These are phyloP conservation scores for Hondaea fermentalgiana DNA, from an alignment of 108 stramenopile genomes.

Conservation along the genomic window DNA sequence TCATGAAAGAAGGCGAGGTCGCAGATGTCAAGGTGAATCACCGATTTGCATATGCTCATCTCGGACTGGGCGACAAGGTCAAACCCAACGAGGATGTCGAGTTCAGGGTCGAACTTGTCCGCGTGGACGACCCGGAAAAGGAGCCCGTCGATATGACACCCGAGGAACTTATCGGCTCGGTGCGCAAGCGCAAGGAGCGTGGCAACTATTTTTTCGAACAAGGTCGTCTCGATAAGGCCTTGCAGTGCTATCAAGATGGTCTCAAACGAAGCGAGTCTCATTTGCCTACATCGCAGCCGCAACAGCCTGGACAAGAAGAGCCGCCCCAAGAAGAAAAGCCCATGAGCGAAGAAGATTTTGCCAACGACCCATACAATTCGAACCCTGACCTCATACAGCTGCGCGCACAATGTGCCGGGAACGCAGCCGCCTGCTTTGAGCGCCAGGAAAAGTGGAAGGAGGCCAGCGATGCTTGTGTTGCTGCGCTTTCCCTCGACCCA, in stretches of 20 bases:
- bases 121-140: neutral
- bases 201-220: neutral
- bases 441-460: neutral
- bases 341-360: neutral
- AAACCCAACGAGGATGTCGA: neutral
- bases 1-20: constrained; percentile 5
- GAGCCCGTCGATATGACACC: constrained; percentile 2
- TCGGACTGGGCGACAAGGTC: neutral
- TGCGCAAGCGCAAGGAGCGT: constrained; percentile 14
- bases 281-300: neutral
- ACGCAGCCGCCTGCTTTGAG: neutral
- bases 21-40: neutral
- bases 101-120: neutral
- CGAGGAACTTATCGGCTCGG: neutral
- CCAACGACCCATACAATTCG: neutral
- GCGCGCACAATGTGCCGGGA: neutral
- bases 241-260: constrained; percentile 7
- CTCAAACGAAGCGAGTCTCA: neutral
- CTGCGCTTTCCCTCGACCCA: neutral
- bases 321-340: neutral
- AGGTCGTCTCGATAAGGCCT: neutral
- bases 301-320: neutral
- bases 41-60: neutral
- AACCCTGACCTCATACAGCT: constrained; percentile 1
- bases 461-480: neutral